Conservation (phyloP, 108 stramenopile species). For the Hondaea fermentalgiana region DNA sequence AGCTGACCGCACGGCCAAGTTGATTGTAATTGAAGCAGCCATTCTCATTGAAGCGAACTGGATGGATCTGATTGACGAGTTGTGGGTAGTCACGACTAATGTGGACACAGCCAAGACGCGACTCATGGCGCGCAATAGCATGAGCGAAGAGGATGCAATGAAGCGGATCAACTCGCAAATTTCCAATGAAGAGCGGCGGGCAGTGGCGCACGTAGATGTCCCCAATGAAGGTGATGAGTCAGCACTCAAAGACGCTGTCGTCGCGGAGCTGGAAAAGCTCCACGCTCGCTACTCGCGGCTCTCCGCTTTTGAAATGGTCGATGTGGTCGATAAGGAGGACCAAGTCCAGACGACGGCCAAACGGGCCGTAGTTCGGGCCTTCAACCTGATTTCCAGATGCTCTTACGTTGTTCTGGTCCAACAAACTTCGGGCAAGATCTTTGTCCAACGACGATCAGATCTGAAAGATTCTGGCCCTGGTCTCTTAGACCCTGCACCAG, state of each 20-base stretch:
- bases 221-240: neutral
- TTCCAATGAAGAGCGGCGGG: neutral
- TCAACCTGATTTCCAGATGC: neutral
- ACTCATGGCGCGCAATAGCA: neutral
- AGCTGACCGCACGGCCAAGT: neutral
- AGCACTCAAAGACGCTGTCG: neutral
- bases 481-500: neutral
- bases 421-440: neutral
- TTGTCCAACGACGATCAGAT: neutral
- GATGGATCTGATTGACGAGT: neutral
- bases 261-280: neutral
- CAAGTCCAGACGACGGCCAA: neutral
- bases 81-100: neutral
- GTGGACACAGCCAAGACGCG: neutral
- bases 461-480: neutral
- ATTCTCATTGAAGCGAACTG: neutral
- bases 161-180: conserved; percentile 4
- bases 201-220: neutral
- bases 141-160: neutral
- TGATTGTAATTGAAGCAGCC: neutral
- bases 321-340: neutral
- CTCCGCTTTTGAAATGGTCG: neutral
- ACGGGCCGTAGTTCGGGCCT: neutral
- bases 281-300: neutral
- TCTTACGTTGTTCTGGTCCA: neutral